These are phyloP conservation scores for Penicillium sp. DNA, from an alignment of 2,329 filamentous ascomycete species.

Conservation along the genomic window DNA sequence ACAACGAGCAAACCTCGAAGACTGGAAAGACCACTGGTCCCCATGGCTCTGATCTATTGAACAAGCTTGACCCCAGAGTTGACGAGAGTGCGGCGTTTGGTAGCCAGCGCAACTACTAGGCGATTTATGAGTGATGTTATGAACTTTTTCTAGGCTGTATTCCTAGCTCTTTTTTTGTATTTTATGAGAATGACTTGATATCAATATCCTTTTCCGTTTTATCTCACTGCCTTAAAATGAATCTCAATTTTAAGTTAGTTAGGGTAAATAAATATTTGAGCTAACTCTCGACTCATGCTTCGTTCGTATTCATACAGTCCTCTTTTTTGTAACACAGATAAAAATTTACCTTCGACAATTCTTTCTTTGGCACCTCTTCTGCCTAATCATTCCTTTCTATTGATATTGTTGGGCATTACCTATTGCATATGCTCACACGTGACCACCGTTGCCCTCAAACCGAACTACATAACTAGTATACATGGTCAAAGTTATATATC, in stretches of 20 bases:
- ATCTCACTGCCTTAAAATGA: background rate
- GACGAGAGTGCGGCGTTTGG: conserved; percentile 4
- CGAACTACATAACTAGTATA: background rate
- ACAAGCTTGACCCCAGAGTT: conserved; percentile 38
- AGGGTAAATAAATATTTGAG: background rate
- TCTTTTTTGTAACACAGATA: background rate
- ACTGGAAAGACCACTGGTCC: conserved; percentile 35
- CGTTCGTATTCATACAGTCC: background rate
- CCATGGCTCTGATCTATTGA: conserved; percentile 46
- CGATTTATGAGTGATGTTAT: background rate
- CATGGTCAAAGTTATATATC: background rate
- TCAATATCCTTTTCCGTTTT: background rate
- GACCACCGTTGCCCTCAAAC: background rate
- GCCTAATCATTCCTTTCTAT: background rate
- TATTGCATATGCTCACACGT: background rate
- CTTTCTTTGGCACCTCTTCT: background rate
- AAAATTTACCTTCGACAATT: background rate
- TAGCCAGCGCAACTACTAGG: conserved; percentile 17
- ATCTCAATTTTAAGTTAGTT: background rate
- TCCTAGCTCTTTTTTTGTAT: background rate
- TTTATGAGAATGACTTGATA: background rate
- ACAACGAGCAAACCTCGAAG: conserved; percentile 6
- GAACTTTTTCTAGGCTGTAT: background rate
- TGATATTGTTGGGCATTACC: no score
- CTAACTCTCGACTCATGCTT: background rate